Conservation (phyloP, 805 yeast genomes). For the Yamadazyma phyllophila region DNA sequence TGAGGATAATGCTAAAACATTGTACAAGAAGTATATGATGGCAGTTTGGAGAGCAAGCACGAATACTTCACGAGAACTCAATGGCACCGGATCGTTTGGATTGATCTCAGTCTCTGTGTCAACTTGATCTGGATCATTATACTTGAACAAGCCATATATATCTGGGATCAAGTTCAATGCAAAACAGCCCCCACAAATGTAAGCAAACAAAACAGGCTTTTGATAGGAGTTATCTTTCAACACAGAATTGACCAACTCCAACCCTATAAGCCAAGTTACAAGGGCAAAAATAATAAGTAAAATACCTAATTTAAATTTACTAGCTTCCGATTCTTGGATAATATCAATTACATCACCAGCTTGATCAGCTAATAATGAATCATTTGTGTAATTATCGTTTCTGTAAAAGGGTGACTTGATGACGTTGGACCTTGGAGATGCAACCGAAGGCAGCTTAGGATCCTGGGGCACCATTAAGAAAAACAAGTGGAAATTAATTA, state of each 20-base stretch:
- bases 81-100: slow-evolving; percentile 7
- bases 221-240: slow-evolving; percentile 47
- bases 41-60: slow-evolving; percentile 39
- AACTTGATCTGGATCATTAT: slow-evolving; percentile 5
- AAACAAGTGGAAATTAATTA: neutral
- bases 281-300: slow-evolving; percentile 41
- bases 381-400: slow-evolving; percentile 7
- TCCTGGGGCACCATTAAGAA: neutral
- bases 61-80: slow-evolving; percentile 29
- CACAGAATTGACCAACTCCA: slow-evolving; percentile 48
- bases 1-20: slow-evolving; percentile 39
- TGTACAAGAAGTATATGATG: slow-evolving; percentile 41
- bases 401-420: slow-evolving; percentile 13
- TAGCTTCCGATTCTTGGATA: slow-evolving; percentile 41
- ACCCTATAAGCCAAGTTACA: slow-evolving; percentile 47
- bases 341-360: slow-evolving; percentile 27
- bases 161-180: slow-evolving; percentile 45
- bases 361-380: slow-evolving; percentile 8
- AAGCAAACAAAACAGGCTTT: slow-evolving; percentile 49
- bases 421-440: neutral
- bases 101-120: slow-evolving; percentile 5
- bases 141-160: slow-evolving; percentile 4
- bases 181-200: slow-evolving; percentile 49
- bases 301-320: slow-evolving; percentile 45
- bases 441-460: neutral